Evolutionary conservation across 164 flowering plant species (phyloP).

Genomic region (Tetracentron sinense): DNA sequence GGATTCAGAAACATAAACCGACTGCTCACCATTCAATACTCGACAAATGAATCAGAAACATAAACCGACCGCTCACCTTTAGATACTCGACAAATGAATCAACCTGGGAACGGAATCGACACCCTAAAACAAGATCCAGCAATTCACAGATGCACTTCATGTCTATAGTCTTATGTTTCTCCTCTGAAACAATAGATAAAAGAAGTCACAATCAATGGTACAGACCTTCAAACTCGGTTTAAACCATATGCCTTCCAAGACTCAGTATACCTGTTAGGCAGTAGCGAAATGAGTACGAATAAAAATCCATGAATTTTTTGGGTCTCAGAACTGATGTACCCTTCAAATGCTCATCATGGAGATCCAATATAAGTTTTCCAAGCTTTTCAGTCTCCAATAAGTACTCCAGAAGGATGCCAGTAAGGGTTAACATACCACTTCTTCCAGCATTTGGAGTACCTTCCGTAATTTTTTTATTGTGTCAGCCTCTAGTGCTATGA

Average conservation of each 20-base stretch:
- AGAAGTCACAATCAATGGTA: not conserved
- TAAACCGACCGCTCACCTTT: conserved; percentile 38
- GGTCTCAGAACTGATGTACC: conserved; percentile 70
- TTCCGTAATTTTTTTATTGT: conserved; percentile 64
- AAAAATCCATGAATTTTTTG: conserved; percentile 64
- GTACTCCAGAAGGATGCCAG: not conserved
- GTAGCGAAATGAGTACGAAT: conserved; percentile 71
- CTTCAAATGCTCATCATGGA: conserved; percentile 24
- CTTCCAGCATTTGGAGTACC: conserved; percentile 73
- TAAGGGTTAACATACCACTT: conserved; percentile 43
- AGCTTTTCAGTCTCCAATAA: not conserved
- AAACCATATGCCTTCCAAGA: not conserved
- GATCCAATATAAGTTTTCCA: not conserved
- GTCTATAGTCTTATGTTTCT: conserved; percentile 84
- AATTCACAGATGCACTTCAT: conserved; percentile 76
- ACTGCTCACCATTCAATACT: no score
- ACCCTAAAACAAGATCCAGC: conserved; percentile 70
- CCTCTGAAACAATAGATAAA: conserved; percentile 47
- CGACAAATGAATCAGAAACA: not conserved
- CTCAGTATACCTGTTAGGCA: conserved; percentile 68
- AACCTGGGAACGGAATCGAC: conserved; percentile 53
- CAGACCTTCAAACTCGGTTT: not conserved
- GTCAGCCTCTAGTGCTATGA: conserved; percentile 65
- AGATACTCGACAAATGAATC: conserved; percentile 61
- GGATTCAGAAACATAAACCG: not conserved